These are phyloP conservation scores for Mortierella sp. DNA, from an alignment of 371 early-diverging fungal genomes.

Conservation along the genomic window DNA sequence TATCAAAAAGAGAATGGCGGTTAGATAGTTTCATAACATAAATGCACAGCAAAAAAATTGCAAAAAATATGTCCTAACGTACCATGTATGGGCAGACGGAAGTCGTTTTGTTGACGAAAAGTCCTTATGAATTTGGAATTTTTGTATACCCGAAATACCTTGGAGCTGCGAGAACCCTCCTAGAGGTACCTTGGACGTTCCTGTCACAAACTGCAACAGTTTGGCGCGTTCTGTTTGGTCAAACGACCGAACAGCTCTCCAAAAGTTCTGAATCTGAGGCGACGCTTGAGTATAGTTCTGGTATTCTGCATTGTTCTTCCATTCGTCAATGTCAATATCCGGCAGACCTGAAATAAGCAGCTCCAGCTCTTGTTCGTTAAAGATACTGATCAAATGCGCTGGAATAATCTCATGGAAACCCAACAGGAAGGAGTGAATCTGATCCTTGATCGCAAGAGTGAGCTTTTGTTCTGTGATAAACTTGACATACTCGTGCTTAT, in stretches of 20 bases:
- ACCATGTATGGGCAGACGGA: conserved; percentile 99
- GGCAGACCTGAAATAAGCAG: conserved; percentile 98
- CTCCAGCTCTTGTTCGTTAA: conserved; percentile 99
- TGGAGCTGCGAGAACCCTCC: conserved; percentile 97
- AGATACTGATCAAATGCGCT: conserved; percentile 89
- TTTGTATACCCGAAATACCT: conserved; percentile 95
- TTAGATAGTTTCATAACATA: no score
- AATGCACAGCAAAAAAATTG: background rate
- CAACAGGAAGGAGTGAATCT: conserved; percentile 91
- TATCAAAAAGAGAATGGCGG: conserved; percentile 26
- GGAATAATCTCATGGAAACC: conserved; percentile 99
- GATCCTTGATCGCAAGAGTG: conserved; percentile 90
- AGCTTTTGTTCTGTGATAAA: conserved; percentile 92
- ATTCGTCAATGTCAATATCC: conserved; percentile 99
- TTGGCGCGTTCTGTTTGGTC: conserved; percentile 98
- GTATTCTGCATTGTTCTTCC: conserved; percentile 98
- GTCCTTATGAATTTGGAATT: conserved; percentile 99
- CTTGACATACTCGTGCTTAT: conserved; percentile 97
- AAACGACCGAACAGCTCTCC: conserved; percentile 98
- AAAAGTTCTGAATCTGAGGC: conserved; percentile 98
- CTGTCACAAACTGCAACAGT: conserved; percentile 98
- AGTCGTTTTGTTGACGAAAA: conserved; percentile 87
- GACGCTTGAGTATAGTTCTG: conserved; percentile 88
- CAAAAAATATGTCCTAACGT: conserved; percentile 34
- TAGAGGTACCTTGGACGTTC: conserved; percentile 97